phyloP scores from a whole-genome alignment of 441 rosid species.

The Eutrema salsugineum region DNA sequence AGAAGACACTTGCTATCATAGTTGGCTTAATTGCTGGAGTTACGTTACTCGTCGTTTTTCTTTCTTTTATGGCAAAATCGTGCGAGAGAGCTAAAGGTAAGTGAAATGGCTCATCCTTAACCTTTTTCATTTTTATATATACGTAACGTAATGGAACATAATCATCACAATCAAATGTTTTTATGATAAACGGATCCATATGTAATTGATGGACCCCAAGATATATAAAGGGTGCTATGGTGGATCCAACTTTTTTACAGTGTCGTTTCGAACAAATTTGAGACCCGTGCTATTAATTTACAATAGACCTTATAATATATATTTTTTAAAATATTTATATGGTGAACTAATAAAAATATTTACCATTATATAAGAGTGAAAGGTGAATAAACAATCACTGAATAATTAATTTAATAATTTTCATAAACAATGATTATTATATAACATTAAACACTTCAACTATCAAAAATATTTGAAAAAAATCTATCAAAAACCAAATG shows the following conservation, averaged over 20 bases:
- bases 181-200: conserved; percentile 7
- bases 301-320: too few relatives aligned
- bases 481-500: too few relatives aligned
- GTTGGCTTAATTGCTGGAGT: conserved; percentile 86
- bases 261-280: too few relatives aligned
- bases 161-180: conserved; percentile 10
- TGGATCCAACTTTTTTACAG: not conserved
- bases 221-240: conserved; percentile 2
- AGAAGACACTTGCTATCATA: conserved; percentile 89
- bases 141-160: not conserved
- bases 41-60: conserved; percentile 64
- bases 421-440: too few relatives aligned
- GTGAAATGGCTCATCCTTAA: not conserved
- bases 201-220: conserved; percentile 23
- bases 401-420: too few relatives aligned
- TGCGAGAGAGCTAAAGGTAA: conserved; percentile 64
- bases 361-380: too few relatives aligned
- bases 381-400: too few relatives aligned
- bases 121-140: not conserved
- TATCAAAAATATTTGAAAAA: too few relatives aligned
- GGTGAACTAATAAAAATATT: too few relatives aligned
- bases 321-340: too few relatives aligned
- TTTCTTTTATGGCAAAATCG: conserved; percentile 61
- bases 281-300: too few relatives aligned
- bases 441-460: too few relatives aligned